Evolutionary conservation across 2,329 filamentous ascomycete species (phyloP), one percentile per base, ranked within the genome.

Genomic region (Penicillium hordei): DNA sequence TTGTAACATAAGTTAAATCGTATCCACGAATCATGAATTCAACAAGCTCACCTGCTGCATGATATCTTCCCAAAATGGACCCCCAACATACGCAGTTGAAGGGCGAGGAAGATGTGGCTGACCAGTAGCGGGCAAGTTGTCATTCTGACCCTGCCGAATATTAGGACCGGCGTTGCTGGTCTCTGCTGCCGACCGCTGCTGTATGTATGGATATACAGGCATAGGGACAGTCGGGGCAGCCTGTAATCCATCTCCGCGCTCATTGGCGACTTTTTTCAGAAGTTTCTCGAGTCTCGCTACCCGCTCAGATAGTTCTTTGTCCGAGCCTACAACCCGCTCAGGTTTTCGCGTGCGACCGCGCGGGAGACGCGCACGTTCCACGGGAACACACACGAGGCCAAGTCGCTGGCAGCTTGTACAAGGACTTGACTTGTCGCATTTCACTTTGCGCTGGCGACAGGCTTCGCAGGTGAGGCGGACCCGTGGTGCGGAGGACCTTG

Each of bases 391-490:
- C 2, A 60, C 56, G 25, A 64, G 57, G 3, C 68, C 65, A 2
- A 66, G 57, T 12, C 66, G 60, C 38, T 63, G 56, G 42, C 70
- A 74, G 49, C 69, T 73, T 10, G 67, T 66, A 42, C 71, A 73
- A 1, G 71, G 71, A 45, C 63, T 64, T 12, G 66, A 61, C 54
- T 73, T 74, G 58, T 73, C 70, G 44, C 70, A 74, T 58, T 67
- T 72, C 10, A 72, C 69, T 49, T 73, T 74, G 44, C 71, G 72
- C 50, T 67, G 65, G 27, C 63, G 69, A 55, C 69, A 73, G 27
- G 63, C 60, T 52, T 72, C 69, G 33, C 72, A 74, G 53, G 64
- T 70, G 3, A 74, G 60, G 23, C 67, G 62, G 6, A 70, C 68
- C 25, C 48, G 60, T 27, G 64, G 65, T 6, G 64, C 64, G 13